Evolutionary conservation across 129 eudicot species (phyloP), one percentile per base, ranked within the genome.

Genomic region (Glebionis coronaria): DNA sequence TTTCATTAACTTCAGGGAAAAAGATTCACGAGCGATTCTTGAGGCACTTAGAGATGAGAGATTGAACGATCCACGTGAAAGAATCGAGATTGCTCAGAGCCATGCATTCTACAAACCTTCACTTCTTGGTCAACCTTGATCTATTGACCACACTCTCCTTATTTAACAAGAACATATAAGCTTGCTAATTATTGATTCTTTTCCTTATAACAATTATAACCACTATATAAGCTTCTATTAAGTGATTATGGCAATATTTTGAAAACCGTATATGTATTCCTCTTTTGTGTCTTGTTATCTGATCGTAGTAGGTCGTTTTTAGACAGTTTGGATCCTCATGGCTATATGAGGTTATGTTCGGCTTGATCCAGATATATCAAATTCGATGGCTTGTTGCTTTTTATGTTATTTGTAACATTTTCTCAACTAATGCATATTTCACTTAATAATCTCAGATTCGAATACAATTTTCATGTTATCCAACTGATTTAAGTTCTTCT

Each of bases 71-170:
- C 95, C 95, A 10, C 84, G 95, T 3, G 95, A 88, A 57, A 82
- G 95, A 31, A 88, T 88, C 12, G 95, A 88, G 84, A 88, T 88
- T 27, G 95, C 95, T 18, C 95, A 84, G 51, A 82, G 80, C 63
- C 95, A 84, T 77, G 88, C 91, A 9, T 82, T 88, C 76, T 88
- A 79, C 47, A 88, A 76, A 79, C 95, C 95, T 23, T 88, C 95
- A 28, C 88, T 88, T 60, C 95, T 88, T 15, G 88, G 95, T 52
- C 82, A 81, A 83, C 83, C 84, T 14, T 79, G 73, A 78, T 16
- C n/a, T 2, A 23, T 31, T 60, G 47, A 31, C 55, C 9, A 27
- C 12, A 18, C 14, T 23, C 35, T 73, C 67, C 65, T 54, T 20
- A 60, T 51, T 47, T 59, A 23, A 23, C 25, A 23, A 23, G 25